Percentiles rank a stretch among this genome's conserved stretches.
These are phyloP conservation scores for Dactylellina drechsleri DNA, from an alignment of 2,329 filamentous ascomycete genomes.

Conservation along the genomic window DNA sequence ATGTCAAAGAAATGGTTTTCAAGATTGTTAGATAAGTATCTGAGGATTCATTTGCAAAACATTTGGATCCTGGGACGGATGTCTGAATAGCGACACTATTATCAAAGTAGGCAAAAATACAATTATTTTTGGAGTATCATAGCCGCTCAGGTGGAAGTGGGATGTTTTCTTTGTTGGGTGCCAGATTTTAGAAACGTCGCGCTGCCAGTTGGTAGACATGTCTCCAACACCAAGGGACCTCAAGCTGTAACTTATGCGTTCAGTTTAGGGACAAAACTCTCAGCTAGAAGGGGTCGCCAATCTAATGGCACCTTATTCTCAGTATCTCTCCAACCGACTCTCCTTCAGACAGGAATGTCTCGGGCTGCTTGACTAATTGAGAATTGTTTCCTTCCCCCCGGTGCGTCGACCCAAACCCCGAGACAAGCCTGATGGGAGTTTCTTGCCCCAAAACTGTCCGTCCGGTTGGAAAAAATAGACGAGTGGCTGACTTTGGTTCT, in stretches of 20 bases:
- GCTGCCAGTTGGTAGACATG: slow-evolving; percentile 26
- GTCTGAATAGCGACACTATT: too few relatives aligned
- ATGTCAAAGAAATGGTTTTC: background rate
- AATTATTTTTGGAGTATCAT: slow-evolving; percentile 27
- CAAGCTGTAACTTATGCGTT: too few relatives aligned
- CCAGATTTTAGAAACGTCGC: background rate
- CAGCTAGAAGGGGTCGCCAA: too few relatives aligned
- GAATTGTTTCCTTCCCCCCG: background rate
- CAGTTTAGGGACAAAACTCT: too few relatives aligned
- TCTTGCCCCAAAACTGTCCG: background rate
- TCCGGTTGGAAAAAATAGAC: background rate
- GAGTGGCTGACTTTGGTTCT: too few relatives aligned
- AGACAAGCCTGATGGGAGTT: too few relatives aligned
- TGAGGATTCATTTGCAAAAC: too few relatives aligned
- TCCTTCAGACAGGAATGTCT: slow-evolving; percentile 11
- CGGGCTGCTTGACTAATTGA: slow-evolving; percentile 1
- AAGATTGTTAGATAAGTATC: background rate
- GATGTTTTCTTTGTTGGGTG: slow-evolving; percentile 11
- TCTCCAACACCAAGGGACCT: slow-evolving; percentile 3
- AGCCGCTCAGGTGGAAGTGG: too few relatives aligned
- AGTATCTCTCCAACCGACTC: too few relatives aligned
- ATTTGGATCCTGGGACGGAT: too few relatives aligned
- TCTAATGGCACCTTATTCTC: too few relatives aligned
- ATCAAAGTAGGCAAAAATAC: background rate
- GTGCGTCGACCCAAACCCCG: too few relatives aligned